phyloP scores from a whole-genome alignment of 2,329 filamentous ascomycete genomes.

The Harringtonia lauricola region DNA sequence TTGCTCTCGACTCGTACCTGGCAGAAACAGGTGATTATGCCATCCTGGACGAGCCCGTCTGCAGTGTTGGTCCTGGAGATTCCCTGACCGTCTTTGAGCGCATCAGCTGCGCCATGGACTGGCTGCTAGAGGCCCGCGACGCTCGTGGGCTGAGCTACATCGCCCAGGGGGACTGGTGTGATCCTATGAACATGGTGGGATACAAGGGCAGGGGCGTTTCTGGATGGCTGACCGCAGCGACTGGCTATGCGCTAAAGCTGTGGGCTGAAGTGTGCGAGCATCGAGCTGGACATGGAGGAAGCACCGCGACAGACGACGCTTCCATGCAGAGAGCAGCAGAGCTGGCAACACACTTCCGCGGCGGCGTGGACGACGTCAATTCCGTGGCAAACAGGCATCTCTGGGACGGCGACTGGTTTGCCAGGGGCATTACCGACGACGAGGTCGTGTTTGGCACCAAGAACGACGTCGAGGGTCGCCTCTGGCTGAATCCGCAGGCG shows the following conservation, averaged over 20 bases:
- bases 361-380: too few relatives aligned
- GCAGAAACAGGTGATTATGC: conserved; percentile 42
- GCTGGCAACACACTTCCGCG: too few relatives aligned
- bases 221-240: conserved; percentile 46
- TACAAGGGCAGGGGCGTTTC: conserved; percentile 46
- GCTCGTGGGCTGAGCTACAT: conserved; percentile 43
- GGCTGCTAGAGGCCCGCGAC: conserved; percentile 39
- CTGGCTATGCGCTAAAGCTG: conserved; percentile 38
- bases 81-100: conserved; percentile 41
- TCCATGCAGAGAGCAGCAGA: too few relatives aligned
- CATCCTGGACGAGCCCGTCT: conserved; percentile 32
- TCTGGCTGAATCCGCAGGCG: conserved; percentile 47
- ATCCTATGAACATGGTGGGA: conserved; percentile 53
- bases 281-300: conserved; percentile 21
- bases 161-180: conserved; percentile 49
- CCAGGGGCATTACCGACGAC: conserved; percentile 46
- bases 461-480: conserved; percentile 38
- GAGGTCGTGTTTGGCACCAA: conserved; percentile 38
- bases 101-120: conserved; percentile 46
- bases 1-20: conserved; percentile 43
- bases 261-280: conserved; percentile 42
- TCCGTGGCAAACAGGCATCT: conserved; percentile 26
- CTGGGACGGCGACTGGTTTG: conserved; percentile 46
- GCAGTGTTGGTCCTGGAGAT: conserved; percentile 32
- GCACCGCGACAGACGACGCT: too few relatives aligned